phyloP scores from a whole-genome alignment of 371 early-diverging fungal genomes.

The Lichtheimia ramosa region DNA sequence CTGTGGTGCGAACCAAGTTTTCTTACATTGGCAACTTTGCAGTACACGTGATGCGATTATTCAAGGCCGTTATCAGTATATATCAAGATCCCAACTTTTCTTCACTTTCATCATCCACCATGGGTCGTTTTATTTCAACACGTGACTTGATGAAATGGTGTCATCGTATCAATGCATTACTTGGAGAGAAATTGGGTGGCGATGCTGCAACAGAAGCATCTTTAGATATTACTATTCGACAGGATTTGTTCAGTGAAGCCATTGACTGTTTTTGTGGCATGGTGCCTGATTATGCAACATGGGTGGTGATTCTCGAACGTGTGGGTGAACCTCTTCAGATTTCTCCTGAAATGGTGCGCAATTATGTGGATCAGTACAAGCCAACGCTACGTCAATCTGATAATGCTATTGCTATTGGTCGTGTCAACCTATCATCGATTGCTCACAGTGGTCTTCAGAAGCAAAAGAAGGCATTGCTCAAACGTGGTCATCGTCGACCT shows the following conservation, averaged over 20 bases:
- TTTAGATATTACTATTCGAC: constrained; percentile 46
- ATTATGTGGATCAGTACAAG: constrained; percentile 70
- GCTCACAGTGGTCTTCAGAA: constrained; percentile 31
- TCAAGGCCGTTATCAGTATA: constrained; percentile 53
- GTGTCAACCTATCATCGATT: constrained; percentile 60
- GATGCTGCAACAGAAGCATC: constrained; percentile 21
- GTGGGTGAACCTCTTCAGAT: constrained; percentile 80
- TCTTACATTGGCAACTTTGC: constrained; percentile 55
- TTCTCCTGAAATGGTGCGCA: constrained; percentile 67
- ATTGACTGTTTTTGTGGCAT: constrained; percentile 87
- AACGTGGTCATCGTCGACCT: constrained; percentile 47
- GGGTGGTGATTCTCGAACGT: constrained; percentile 59
- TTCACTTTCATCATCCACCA: constrained; percentile 48
- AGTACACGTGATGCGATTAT: constrained; percentile 62
- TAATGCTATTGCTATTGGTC: constrained; percentile 61
- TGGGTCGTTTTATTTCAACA: constrained; percentile 59
- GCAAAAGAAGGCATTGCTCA: constrained; percentile 21
- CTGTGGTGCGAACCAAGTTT: constrained; percentile 64
- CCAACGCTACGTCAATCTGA: constrained; percentile 61
- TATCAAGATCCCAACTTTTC: constrained; percentile 61
- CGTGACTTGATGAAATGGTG: constrained; percentile 92
- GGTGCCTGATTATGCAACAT: constrained; percentile 70
- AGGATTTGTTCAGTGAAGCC: constrained; percentile 80
- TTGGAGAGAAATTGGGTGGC: constrained; percentile 37
- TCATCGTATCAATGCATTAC: constrained; percentile 58